Evolutionary conservation across 176 grass and related monocot genomes (phyloP).

Genomic region (Phragmites australis): DNA sequence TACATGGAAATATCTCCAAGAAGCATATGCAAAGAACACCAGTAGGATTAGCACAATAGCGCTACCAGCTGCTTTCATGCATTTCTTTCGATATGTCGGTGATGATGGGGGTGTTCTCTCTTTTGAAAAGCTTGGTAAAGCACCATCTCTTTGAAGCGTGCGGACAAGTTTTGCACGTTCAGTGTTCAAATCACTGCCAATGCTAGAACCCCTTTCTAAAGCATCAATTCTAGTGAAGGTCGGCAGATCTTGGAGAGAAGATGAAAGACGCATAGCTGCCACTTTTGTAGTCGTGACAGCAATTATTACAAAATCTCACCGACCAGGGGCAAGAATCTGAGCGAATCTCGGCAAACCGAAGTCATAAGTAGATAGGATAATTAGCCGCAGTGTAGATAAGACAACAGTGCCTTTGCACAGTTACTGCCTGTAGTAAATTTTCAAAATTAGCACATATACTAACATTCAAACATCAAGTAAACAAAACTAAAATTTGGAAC

Average conservation of each 20-base stretch:
- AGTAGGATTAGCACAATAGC: conserved; percentile 52
- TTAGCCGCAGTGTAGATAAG: not conserved
- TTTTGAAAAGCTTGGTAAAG: conserved; percentile 82
- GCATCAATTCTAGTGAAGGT: conserved; percentile 66
- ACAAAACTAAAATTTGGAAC: conserved; percentile 3
- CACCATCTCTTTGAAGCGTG: conserved; percentile 70
- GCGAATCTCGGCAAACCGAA: not conserved
- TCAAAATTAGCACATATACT: conserved; percentile 21
- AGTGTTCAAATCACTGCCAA: conserved; percentile 56
- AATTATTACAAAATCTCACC: conserved; percentile 23
- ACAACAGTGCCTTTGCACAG: not conserved
- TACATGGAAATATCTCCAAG: conserved; percentile 66
- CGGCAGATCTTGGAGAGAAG: conserved; percentile 85
- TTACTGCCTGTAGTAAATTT: conserved; percentile 30
- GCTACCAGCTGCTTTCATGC: conserved; percentile 50
- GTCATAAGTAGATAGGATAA: conserved; percentile 34
- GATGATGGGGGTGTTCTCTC: conserved; percentile 70
- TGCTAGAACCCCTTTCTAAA: conserved; percentile 54
- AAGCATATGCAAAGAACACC: conserved; percentile 60
- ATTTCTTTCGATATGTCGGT: conserved; percentile 85
- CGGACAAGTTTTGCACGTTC: conserved; percentile 59
- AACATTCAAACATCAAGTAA: not conserved
- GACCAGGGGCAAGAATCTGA: not conserved
- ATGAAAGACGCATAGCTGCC: conserved; percentile 73
- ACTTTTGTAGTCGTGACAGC: conserved; percentile 8